Percentiles rank a stretch among this genome's conserved stretches.
Evolutionary conservation across 2,329 filamentous ascomycete species (phyloP).

Genomic region (Claviceps digitariae): DNA sequence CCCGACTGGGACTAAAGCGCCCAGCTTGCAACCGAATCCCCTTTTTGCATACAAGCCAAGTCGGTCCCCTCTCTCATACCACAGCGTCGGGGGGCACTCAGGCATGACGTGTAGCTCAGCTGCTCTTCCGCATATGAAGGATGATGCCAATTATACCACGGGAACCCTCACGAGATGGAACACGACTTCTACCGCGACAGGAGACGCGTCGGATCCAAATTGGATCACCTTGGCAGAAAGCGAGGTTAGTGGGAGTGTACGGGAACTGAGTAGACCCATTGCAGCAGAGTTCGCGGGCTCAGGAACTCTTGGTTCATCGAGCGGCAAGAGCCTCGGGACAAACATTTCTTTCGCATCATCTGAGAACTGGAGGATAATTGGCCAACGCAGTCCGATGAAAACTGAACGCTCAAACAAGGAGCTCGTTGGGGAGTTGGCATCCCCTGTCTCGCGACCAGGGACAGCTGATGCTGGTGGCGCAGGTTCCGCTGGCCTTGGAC

Average conservation of each 20-base stretch:
- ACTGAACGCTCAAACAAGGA: conserved; percentile 21
- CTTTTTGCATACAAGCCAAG: conserved; percentile 4
- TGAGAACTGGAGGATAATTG: conserved; percentile 24
- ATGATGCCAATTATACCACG: conserved; percentile 1
- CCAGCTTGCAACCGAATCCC: conserved; percentile 11
- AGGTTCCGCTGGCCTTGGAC: conserved; percentile 2
- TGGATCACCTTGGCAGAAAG: conserved; percentile 10
- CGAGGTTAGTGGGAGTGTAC: conserved; percentile 13
- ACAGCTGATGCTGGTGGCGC: conserved; percentile 11
- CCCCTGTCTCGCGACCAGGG: conserved; percentile 23
- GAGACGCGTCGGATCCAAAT: conserved; percentile 7
- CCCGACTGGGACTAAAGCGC: conserved; percentile 15
- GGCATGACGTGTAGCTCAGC: conserved; percentile 21
- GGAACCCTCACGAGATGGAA: conserved; percentile 3
- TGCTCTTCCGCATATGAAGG: conserved; percentile 13
- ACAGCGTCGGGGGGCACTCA: conserved; percentile 14
- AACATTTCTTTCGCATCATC: conserved; percentile 21
- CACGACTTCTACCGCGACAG: conserved; percentile 3
- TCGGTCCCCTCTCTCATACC: conserved; percentile 8
- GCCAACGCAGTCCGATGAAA: conserved; percentile 10
- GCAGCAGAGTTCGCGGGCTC: conserved; percentile 9
- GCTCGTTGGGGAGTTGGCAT: conserved; percentile 20
- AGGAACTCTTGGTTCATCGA: conserved; percentile 5
- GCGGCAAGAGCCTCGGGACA: conserved; percentile 12
- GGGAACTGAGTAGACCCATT: conserved; percentile 13